phyloP scores from a whole-genome alignment of 805 yeast species.

The Candida ipomoeae region DNA sequence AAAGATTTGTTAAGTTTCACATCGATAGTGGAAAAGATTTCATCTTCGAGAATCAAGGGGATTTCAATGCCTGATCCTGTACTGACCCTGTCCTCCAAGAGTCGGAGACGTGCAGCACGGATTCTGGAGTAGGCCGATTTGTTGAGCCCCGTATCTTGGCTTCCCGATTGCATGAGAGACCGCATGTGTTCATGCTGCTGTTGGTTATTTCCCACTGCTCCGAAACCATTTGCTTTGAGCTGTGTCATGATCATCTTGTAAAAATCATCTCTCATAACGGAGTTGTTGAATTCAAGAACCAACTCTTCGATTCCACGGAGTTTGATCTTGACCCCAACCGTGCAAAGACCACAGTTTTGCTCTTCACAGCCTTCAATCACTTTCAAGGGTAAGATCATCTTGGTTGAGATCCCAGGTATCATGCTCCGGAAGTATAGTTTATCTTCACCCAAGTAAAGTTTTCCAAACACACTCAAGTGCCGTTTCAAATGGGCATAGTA shows the following conservation, averaged over 20 bases:
- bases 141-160: constrained; percentile 4
- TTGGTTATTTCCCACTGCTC: constrained; percentile 39
- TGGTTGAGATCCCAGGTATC: constrained; percentile 70
- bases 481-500: constrained; percentile 68
- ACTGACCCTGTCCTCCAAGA: constrained; percentile 64
- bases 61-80: constrained; percentile 58
- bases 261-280: constrained; percentile 68
- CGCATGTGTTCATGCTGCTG: constrained; percentile 5
- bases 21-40: constrained; percentile 49
- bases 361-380: constrained; percentile 68
- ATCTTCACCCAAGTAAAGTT: constrained; percentile 64
- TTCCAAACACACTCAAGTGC: constrained; percentile 78
- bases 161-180: constrained; percentile 5
- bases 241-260: constrained; percentile 45
- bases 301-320: constrained; percentile 74
- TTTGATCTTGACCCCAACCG: constrained; percentile 65
- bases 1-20: constrained; percentile 52
- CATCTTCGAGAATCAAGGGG: constrained; percentile 66
- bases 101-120: constrained; percentile 56
- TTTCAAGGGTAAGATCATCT: constrained; percentile 73
- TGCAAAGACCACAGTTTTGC: constrained; percentile 21
- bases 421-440: constrained; percentile 78
- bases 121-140: constrained; percentile 19
- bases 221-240: constrained; percentile 3
- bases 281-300: constrained; percentile 69